Percentiles rank a stretch among this genome's conserved stretches.
These are phyloP conservation scores for Saccharata proteae DNA, from an alignment of 2,329 filamentous ascomycete species.

Conservation along the genomic window DNA sequence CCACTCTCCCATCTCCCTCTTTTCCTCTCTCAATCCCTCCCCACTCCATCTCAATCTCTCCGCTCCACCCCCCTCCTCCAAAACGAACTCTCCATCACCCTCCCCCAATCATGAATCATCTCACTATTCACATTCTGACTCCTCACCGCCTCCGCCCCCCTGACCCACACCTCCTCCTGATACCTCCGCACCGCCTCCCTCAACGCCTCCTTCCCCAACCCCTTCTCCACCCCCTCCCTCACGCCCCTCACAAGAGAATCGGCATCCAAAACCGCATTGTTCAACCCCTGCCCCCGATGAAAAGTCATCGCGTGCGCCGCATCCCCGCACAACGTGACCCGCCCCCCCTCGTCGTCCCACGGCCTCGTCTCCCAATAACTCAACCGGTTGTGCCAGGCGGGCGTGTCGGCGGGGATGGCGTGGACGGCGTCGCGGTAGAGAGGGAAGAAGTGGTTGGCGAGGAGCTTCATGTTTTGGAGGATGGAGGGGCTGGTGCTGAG, in stretches of 20 bases:
- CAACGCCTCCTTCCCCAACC: not conserved
- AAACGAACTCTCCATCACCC: slow-evolving; percentile 20
- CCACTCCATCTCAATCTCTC: not conserved
- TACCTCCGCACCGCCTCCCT: slow-evolving; percentile 11
- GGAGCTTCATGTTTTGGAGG: slow-evolving; percentile 22
- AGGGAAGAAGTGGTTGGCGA: slow-evolving; percentile 24
- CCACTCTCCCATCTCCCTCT: no score
- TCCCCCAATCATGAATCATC: slow-evolving; percentile 26
- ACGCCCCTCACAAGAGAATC: slow-evolving; percentile 23
- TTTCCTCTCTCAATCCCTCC: no score
- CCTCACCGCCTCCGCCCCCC: slow-evolving; percentile 21
- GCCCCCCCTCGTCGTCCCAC: slow-evolving; percentile 20
- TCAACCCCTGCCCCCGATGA: slow-evolving; percentile 36
- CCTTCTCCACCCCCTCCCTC: slow-evolving; percentile 1
- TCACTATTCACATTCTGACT: slow-evolving; percentile 21
- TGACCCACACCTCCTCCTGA: slow-evolving; percentile 32
- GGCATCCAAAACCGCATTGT: slow-evolving; percentile 34
- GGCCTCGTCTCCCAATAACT: slow-evolving; percentile 22
- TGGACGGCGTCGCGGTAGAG: slow-evolving; percentile 28
- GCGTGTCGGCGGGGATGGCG: slow-evolving; percentile 20
- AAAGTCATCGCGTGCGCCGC: slow-evolving; percentile 31
- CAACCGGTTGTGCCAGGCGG: slow-evolving; percentile 23
- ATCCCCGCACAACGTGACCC: slow-evolving; percentile 27
- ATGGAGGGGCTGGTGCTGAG: slow-evolving; percentile 7
- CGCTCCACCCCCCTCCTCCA: slow-evolving; percentile 20